Evolutionary conservation across 176 grass and related monocot genomes (phyloP), one percentile per base, ranked within the genome.

Genomic region (Carex parvula): DNA sequence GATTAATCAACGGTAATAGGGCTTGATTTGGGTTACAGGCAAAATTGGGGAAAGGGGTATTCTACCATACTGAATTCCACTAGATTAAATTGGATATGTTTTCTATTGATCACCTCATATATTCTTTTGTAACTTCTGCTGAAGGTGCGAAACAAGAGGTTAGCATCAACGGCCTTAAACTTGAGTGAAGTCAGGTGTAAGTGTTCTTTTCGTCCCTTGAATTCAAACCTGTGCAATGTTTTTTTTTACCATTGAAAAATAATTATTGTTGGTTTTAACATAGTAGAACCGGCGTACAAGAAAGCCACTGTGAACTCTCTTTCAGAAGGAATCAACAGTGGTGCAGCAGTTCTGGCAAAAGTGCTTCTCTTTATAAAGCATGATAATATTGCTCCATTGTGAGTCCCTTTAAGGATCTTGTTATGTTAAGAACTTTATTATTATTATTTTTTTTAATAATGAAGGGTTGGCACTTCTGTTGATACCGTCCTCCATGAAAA

Each of bases 351-450:
- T 86, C 42, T 83, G 58, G 91, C 87, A 26, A 94, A 94, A 87
- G 86, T 94, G 39, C 37, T 98, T 83, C 89, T 89, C 78, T 93
- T 89, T 39, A 88, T 98, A 85, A 94, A 83, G 39, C 89, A 94
- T 21, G 92, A 94, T 18, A 87, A 91, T 80, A 79, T 91, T 89
- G 85, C 92, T 83, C 95, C 95, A 50, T 73, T 98, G 95, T 98
- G 84, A 90, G 95, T 93, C 78, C 6, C 63, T 60, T 44, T 57
- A 56, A 56, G 11, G 52, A 57, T 56, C 21, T 56, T 56, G 15
- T 57, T 57, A 33, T 78, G n/a, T 56, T 33, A 22, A 75, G 18
- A 71, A 67, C 7, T 71, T 21, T 4, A 21, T 71, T 42, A 4
- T 39, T 39, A 0, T 20, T 44, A 10, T 20, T 44, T 71, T 70